Base-by-base conservation (phyloP, 2,329 filamentous ascomycete genomes). In the Talaromyces atroroseus region DNA sequence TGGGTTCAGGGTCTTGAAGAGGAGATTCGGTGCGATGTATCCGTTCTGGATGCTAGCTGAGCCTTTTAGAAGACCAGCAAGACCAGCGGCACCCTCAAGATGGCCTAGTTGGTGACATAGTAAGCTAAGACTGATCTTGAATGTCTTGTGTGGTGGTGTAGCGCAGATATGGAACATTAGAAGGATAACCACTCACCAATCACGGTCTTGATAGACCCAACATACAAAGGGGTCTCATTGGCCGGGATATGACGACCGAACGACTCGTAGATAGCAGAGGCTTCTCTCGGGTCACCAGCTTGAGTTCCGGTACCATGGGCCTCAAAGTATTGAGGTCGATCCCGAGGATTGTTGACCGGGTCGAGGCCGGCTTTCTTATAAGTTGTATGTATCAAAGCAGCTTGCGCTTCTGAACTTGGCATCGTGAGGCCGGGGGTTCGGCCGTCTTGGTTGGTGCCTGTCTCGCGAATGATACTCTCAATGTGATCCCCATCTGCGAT, bases 401-500 rank as follows among this genome's bases (percentile, higher is more conserved):
- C 61, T 59, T 78, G 75, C 0, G 75, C 71, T 2, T 59, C 5
- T 51, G 54, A 34, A 47, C 58, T 69, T 1, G 70, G 70, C 58
- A 69, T 62, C 10, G 70, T 69, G 2, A 71, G 58, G 14, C 64
- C 65, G 6, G 49, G n/a, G 3, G 65, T 69, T 8, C 59, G 49
- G 4, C 69, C 69, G 60, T 71, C 68, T 24, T 64, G 63, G 52
- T 71, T 72, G n/a, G 66, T 53, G 12, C 57, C 65, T 2, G 64
- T 64, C 8, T 61, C 65, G 8, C 68, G 64, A 23, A 72, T 68
- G 14, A 71, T 60, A 26, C 67, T 67, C 18, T 75, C 66, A 44
- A 79, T 73, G 3, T 67, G 59, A 51, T 79, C 75, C 1, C 69
- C 70, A 59, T 78, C 74, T 0, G 48, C 63, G 1, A 83, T 49